Conservation (phyloP, 305 asterid species). For the Fraxinus xanthoxyloides region DNA sequence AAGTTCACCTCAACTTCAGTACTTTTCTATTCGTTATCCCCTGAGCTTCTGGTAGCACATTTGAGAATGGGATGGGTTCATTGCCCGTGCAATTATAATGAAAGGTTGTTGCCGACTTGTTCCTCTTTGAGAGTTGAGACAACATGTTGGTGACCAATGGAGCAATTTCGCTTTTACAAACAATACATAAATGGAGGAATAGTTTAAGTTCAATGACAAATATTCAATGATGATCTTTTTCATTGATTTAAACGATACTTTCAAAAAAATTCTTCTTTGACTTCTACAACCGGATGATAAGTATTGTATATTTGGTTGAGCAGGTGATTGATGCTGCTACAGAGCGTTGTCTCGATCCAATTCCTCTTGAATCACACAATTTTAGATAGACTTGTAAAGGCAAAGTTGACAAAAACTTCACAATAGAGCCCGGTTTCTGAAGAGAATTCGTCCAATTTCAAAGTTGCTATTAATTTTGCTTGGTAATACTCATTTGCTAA, state of each 20-base stretch:
- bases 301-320: conserved; percentile 19
- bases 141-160: too few relatives aligned
- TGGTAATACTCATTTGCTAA: neutral
- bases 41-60: neutral
- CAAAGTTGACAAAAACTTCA: conserved; percentile 60
- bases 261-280: neutral
- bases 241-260: neutral
- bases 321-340: conserved; percentile 85
- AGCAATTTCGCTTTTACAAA: neutral
- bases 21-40: neutral
- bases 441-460: neutral
- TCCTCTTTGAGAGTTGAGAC: neutral
- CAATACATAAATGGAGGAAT: neutral
- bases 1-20: neutral
- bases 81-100: neutral
- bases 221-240: neutral
- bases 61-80: neutral
- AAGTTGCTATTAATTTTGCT: neutral
- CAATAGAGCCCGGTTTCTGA: conserved; percentile 24
- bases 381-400: conserved; percentile 80
- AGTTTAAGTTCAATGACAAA: neutral
- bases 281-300: neutral
- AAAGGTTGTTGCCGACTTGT: neutral
- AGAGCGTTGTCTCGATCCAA: conserved; percentile 84
- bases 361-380: conserved; percentile 75